Evolutionary conservation across 805 yeast species (phyloP).

Genomic region (Lachancea sp.): DNA sequence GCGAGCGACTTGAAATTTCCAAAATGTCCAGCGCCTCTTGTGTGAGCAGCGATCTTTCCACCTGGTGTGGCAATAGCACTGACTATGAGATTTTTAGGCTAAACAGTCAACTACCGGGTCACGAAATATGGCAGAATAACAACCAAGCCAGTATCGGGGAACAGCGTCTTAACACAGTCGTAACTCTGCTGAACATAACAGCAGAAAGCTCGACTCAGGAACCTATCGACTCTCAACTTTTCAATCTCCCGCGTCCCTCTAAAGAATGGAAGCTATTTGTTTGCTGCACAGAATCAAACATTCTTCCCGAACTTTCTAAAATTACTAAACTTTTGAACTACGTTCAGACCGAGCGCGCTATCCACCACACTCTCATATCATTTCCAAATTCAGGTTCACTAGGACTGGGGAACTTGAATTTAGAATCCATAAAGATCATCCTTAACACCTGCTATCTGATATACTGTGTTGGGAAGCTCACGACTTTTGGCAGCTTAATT

Average conservation of each 20-base stretch:
- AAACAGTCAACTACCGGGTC: slow-evolving; percentile 3
- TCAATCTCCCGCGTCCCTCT: slow-evolving; percentile 45
- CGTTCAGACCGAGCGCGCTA: slow-evolving; percentile 1
- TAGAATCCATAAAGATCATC: slow-evolving; percentile 57
- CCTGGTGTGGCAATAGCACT: slow-evolving; percentile 81
- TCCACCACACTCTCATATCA: slow-evolving; percentile 32
- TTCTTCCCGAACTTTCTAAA: slow-evolving; percentile 43
- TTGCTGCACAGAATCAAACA: slow-evolving; percentile 53
- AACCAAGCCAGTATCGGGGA: background rate
- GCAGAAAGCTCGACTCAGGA: slow-evolving; percentile 13
- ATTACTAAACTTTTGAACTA: slow-evolving; percentile 1
- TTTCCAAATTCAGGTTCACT: slow-evolving; percentile 85
- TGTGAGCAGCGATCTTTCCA: slow-evolving; percentile 36
- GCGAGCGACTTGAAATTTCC: slow-evolving; percentile 78
- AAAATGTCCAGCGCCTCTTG: slow-evolving; percentile 77
- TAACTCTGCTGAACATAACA: slow-evolving; percentile 34
- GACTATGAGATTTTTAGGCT: slow-evolving; percentile 47
- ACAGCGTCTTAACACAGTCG: slow-evolving; percentile 39
- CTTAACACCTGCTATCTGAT: slow-evolving; percentile 58
- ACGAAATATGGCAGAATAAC: background rate
- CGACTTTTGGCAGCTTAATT: slow-evolving; percentile 44
- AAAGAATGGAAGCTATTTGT: slow-evolving; percentile 45
- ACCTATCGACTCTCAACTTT: slow-evolving; percentile 29
- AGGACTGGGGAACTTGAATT: slow-evolving; percentile 65
- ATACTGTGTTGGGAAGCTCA: slow-evolving; percentile 22